Evolutionary conservation across 2,329 filamentous ascomycete genomes (phyloP).

Genomic region (Clarireedia hainanense): DNA sequence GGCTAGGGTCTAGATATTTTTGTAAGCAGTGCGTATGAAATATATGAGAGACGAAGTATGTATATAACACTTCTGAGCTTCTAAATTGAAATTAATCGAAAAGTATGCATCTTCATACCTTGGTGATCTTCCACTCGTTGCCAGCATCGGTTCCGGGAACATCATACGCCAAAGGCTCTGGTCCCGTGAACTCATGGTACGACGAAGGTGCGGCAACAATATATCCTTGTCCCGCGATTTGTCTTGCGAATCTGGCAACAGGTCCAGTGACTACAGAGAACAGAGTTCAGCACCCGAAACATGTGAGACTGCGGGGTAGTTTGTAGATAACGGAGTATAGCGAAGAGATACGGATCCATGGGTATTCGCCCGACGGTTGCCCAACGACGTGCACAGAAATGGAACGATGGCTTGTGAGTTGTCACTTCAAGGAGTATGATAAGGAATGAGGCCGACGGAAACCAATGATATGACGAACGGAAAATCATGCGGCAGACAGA

Average conservation of each 20-base stretch:
- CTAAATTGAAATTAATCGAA: background rate
- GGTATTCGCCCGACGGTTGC: background rate
- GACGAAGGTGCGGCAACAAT: conserved; percentile 86
- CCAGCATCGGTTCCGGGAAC: conserved; percentile 79
- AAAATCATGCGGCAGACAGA: background rate
- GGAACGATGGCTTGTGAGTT: background rate
- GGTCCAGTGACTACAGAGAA: conserved; percentile 68
- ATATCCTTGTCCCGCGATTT: conserved; percentile 88
- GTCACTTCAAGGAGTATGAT: background rate
- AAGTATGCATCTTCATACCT: conserved; percentile 39
- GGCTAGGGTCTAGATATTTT: conserved; percentile 54
- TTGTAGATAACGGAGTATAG: conserved; percentile 7
- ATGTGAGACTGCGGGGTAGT: conserved; percentile 5
- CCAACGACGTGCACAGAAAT: background rate
- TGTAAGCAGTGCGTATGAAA: background rate
- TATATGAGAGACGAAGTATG: background rate
- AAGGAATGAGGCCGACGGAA: background rate
- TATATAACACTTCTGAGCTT: background rate
- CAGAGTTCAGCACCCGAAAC: background rate
- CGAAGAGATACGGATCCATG: background rate
- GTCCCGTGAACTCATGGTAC: conserved; percentile 88
- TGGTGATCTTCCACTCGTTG: conserved; percentile 78
- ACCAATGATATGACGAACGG: background rate
- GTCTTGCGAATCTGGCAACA: conserved; percentile 79
- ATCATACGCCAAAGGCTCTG: conserved; percentile 78